Conservation (phyloP, 768 basidiomycete genomes). For the Calocera viscosa region DNA sequence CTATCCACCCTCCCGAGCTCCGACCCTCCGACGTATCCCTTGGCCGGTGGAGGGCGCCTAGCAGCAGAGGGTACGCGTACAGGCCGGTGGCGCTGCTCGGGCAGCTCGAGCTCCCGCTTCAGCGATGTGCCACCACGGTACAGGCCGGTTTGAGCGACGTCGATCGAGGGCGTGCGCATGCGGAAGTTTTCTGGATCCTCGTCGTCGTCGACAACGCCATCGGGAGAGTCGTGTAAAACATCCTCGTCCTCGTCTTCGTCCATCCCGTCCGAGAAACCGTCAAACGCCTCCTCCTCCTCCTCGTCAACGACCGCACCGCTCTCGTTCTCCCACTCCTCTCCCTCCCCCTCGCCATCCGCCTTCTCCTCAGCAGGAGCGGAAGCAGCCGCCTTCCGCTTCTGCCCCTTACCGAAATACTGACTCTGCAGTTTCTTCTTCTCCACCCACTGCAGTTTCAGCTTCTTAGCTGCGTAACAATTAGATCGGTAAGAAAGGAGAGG, state of each 20-base stretch:
- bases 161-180: neutral
- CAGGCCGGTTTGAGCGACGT: neutral
- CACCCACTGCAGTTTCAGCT: slow-evolving; percentile 70
- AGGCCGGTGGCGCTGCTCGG: neutral
- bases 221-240: neutral
- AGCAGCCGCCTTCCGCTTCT: slow-evolving; percentile 45
- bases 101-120: neutral
- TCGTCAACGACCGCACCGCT: neutral
- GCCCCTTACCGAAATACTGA: slow-evolving; percentile 48
- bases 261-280: neutral
- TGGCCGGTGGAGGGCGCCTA: neutral
- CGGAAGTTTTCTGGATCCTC: neutral
- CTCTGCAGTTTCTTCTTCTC: slow-evolving; percentile 62
- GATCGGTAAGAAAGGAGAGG: neutral
- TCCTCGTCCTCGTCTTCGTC: neutral
- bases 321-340: slow-evolving; percentile 6
- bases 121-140: neutral
- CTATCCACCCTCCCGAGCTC: neutral
- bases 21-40: neutral
- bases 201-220: neutral
- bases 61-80: too few relatives aligned
- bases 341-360: slow-evolving; percentile 12
- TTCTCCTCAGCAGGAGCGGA: slow-evolving; percentile 12
- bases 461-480: slow-evolving; percentile 43
- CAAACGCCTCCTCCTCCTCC: slow-evolving; percentile 9